Base-by-base conservation (phyloP, 768 basidiomycete species). In the Mycena maculata region DNA sequence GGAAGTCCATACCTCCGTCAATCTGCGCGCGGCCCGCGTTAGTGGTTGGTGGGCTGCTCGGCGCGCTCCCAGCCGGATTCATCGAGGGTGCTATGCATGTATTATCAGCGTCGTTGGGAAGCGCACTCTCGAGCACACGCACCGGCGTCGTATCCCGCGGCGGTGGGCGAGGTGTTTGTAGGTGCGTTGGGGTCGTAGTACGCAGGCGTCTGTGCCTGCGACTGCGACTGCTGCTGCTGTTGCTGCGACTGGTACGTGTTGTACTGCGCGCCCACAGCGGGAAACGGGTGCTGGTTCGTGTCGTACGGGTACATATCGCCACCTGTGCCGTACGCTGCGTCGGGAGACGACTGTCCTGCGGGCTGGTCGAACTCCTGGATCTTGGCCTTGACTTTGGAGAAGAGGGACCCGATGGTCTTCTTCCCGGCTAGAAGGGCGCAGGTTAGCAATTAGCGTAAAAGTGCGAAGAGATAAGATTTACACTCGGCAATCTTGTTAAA, bases 311-410 rank as follows among this genome's bases (percentile, higher is more conserved):
- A 73, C 22, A 65, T 70, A 47, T 72, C 72, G n/a, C 72, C 72
- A 53, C 66, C 63, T n/a, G 52, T 65, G 42, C 63, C 66, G 31
- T n/a, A 25, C 45, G n/a, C 18, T 8, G 49, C 10, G 27, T 7
- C n/a, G 33, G 55, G 28, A 33, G 65, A 60, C 8, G 65, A 53
- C 41, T 45, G 47, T 1, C 41, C 56, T 23, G 33, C 56, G 13
- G 81, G 80, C 72, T 89, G 87, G 41, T 94, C 93, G 67, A 88
- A 88, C 72, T 94, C 94, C 72, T 92, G 90, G 64, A 94, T 88
- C 85, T 94, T 95, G 7, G 92, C 88, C 74, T 88, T 94, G 50
- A 94, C 92, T 76, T 91, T 94, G 36, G 87, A 88, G 42, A 94
- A 83, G 28, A 95, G 76, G 11, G 81, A 85, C 50, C 85, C 88